These are phyloP conservation scores for Waltergamsia citrina DNA, from an alignment of 2,329 filamentous ascomycete species.

Conservation along the genomic window DNA sequence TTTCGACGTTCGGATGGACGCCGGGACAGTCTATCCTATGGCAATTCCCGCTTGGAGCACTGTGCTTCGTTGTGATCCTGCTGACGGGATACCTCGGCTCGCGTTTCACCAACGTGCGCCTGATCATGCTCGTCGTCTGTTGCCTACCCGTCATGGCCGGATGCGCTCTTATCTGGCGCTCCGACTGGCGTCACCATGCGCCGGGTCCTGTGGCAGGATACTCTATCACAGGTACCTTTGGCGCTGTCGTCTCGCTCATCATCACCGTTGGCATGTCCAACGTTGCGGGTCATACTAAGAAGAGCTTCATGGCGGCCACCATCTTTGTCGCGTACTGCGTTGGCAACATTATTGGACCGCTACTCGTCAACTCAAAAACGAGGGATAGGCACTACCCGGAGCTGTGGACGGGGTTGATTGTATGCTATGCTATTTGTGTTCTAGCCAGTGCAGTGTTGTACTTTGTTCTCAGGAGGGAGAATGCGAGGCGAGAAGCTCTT, in stretches of 20 bases:
- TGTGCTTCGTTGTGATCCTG: slow-evolving; percentile 60
- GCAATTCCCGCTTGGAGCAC: slow-evolving; percentile 63
- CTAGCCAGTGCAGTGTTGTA: slow-evolving; percentile 20
- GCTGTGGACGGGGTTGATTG: slow-evolving; percentile 33
- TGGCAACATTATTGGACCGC: slow-evolving; percentile 34
- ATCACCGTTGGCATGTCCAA: slow-evolving; percentile 41
- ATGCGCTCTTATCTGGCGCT: slow-evolving; percentile 67
- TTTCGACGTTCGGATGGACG: slow-evolving; percentile 60
- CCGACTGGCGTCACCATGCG: slow-evolving; percentile 52
- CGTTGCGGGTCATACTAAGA: slow-evolving; percentile 33
- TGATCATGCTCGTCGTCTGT: slow-evolving; percentile 54
- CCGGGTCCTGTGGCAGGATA: slow-evolving; percentile 62
- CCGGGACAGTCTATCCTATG: slow-evolving; percentile 58
- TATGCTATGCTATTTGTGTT: slow-evolving; percentile 24
- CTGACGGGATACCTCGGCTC: slow-evolving; percentile 56
- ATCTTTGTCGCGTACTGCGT: slow-evolving; percentile 31
- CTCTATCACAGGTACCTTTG: slow-evolving; percentile 64
- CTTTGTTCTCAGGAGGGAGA: slow-evolving; percentile 22
- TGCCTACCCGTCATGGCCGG: slow-evolving; percentile 66
- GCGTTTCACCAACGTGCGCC: slow-evolving; percentile 50
- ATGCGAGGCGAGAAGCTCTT: slow-evolving; percentile 20
- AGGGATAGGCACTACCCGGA: slow-evolving; percentile 35
- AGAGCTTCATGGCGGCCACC: slow-evolving; percentile 28
- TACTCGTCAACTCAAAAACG: slow-evolving; percentile 26
- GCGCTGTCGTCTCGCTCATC: slow-evolving; percentile 53